Percentiles rank a stretch among this genome's conserved stretches.
These are phyloP conservation scores for Mycena kentingensis DNA, from an alignment of 768 basidiomycete species.

Conservation along the genomic window DNA sequence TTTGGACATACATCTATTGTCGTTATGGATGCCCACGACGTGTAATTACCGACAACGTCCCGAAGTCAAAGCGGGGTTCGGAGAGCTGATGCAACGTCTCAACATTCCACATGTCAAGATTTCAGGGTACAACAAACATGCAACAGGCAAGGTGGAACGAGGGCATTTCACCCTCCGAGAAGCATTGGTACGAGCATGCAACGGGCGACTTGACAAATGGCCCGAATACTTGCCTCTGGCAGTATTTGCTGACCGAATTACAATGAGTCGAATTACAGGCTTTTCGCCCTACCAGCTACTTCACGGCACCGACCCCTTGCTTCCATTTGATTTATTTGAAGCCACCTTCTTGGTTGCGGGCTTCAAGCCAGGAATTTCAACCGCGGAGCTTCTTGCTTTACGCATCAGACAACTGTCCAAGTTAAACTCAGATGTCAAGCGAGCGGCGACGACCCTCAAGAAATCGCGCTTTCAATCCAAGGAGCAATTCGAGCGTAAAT, in stretches of 20 bases:
- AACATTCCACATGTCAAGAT: slow-evolving; percentile 18
- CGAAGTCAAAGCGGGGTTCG: slow-evolving; percentile 19
- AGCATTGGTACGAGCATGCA: not conserved
- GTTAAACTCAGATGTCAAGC: slow-evolving; percentile 18
- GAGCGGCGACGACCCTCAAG: slow-evolving; percentile 20
- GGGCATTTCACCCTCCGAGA: not conserved
- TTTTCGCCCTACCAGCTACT: slow-evolving; percentile 26
- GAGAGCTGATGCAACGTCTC: not conserved
- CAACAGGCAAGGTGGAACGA: not conserved
- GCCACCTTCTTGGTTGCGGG: slow-evolving; percentile 32
- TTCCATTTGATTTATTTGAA: slow-evolving; percentile 36
- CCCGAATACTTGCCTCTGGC: not conserved
- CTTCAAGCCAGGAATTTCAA: slow-evolving; percentile 8
- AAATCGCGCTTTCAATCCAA: slow-evolving; percentile 24
- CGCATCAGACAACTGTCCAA: slow-evolving; percentile 27
- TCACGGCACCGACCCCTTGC: slow-evolving; percentile 29
- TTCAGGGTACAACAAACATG: not conserved
- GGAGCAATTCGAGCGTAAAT: slow-evolving; percentile 27
- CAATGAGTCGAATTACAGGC: slow-evolving; percentile 18
- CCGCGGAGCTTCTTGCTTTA: slow-evolving; percentile 22
- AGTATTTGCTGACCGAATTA: slow-evolving; percentile 25
- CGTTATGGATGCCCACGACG: slow-evolving; percentile 27
- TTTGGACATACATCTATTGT: slow-evolving; percentile 35
- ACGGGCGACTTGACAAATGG: not conserved
- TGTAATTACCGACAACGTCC: slow-evolving; percentile 29